Base-by-base conservation (phyloP, 108 stramenopile genomes). In the Cyclotella cryptica region DNA sequence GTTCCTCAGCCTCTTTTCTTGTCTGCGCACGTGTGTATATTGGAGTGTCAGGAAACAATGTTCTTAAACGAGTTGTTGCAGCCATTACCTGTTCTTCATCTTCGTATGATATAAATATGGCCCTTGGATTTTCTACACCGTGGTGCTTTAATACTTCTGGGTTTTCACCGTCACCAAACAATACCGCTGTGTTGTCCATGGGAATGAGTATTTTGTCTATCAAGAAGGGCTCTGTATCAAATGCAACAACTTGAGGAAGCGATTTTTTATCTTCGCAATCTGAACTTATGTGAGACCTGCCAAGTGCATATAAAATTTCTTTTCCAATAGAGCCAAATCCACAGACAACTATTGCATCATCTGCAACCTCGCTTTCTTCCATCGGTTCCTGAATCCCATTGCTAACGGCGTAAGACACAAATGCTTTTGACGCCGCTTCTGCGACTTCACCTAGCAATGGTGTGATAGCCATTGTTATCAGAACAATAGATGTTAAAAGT, bases 401-500 rank as follows among this genome's bases (percentile, higher is more conserved):
- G 14, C 18, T 52, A 18, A 11, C 40, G 15, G 58, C 45, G 30
- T 60, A 40, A 24, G 77, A 71, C 0, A 29, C 49, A 21, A 88
- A 79, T 45, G 60, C 41, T 49, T 85, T 53, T 10, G 87, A 85
- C 5, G 78, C 69, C 3, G 40, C 11, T 19, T 64, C 79, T 17
- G 91, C 91, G 12, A 89, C 39, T 14, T 88, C 78, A 13, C 87
- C 90, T 62, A 93, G 86, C 30, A 90, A 46, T 5, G 92, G 92
- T 10, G 92, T 90, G 17, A 90, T 47, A n/a, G 84, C 83, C 92
- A 93, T 93, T 45, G 92, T 87, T 19, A 93, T 84, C 26, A 93
- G 55, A 21, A 93, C 86, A 35, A 87, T 86, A 15, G 89, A 87
- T 40, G 88, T 87, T 46, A 93, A 58, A 0, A 93, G 62, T 26